Percentiles rank a stretch among this genome's conserved stretches.
phyloP scores from a whole-genome alignment of 2,329 filamentous ascomycete genomes.

The Neofusicoccum sp. region DNA sequence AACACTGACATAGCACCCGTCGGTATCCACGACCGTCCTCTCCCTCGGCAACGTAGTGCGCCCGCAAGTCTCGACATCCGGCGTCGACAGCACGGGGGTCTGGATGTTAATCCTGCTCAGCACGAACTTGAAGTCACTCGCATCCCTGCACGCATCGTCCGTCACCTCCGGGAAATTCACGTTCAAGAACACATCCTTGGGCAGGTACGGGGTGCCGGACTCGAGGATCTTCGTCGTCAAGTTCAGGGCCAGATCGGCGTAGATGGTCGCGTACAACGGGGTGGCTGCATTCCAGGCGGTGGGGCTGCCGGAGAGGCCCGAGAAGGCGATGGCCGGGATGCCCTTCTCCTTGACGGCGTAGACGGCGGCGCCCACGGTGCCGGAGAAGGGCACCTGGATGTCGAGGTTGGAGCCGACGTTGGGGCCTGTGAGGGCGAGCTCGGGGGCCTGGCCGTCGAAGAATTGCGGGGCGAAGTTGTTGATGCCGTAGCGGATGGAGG shows the following conservation, averaged over 20 bases:
- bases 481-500: slow-evolving; percentile 63
- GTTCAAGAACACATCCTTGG: slow-evolving; percentile 61
- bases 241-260: slow-evolving; percentile 61
- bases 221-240: slow-evolving; percentile 57
- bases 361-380: slow-evolving; percentile 65
- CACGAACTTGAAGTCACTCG: slow-evolving; percentile 61
- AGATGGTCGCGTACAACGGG: slow-evolving; percentile 57
- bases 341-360: slow-evolving; percentile 55
- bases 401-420: slow-evolving; percentile 63
- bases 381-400: slow-evolving; percentile 57
- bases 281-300: slow-evolving; percentile 54
- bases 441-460: slow-evolving; percentile 53
- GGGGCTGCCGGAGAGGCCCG: slow-evolving; percentile 51
- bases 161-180: slow-evolving; percentile 64
- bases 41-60: slow-evolving; percentile 58
- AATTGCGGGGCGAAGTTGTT: slow-evolving; percentile 53
- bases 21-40: slow-evolving; percentile 48
- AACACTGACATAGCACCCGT: slow-evolving; percentile 61
- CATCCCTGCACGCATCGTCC: slow-evolving; percentile 49
- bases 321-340: slow-evolving; percentile 69
- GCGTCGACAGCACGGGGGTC: slow-evolving; percentile 33
- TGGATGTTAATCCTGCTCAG: slow-evolving; percentile 58
- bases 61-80: slow-evolving; percentile 60
- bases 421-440: slow-evolving; percentile 64
- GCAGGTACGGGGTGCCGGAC: slow-evolving; percentile 62